Conservation (phyloP, 768 basidiomycete species). For the Boletus insuetus region DNA sequence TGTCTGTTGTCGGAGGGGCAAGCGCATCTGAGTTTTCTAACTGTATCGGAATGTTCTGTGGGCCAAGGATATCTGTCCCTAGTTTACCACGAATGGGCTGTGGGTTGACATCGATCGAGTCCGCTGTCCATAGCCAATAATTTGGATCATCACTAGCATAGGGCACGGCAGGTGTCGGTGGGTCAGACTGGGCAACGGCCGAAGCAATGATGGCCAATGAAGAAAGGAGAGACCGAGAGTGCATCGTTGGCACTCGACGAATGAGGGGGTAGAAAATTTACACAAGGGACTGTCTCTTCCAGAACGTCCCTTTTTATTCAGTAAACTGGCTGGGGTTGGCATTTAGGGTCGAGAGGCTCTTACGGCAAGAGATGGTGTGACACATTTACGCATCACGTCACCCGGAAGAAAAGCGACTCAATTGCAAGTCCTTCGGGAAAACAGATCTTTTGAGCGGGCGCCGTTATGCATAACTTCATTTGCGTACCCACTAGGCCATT, state of each 20-base stretch:
- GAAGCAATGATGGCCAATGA: conserved; percentile 19
- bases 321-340: neutral
- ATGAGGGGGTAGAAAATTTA: conserved; percentile 17
- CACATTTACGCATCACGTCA: too few species aligned
- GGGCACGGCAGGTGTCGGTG: conserved; percentile 43
- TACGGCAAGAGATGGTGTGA: neutral
- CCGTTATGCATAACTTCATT: too few species aligned
- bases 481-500: too few species aligned
- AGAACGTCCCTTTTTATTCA: conserved; percentile 23
- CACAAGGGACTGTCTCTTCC: conserved; percentile 1
- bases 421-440: too few species aligned
- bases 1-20: conserved; percentile 62
- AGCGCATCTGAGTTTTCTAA: conserved; percentile 55
- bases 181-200: conserved; percentile 14
- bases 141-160: conserved; percentile 48
- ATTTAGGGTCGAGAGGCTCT: conserved; percentile 2
- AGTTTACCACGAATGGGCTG: conserved; percentile 44
- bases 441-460: too few species aligned
- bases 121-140: conserved; percentile 37
- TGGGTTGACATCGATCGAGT: conserved; percentile 27
- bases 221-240: conserved; percentile 30
- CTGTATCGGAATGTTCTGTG: conserved; percentile 54
- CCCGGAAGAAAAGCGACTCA: too few species aligned
- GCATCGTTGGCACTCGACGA: conserved; percentile 24
- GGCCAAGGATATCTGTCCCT: conserved; percentile 52